Percentiles rank a stretch among this genome's conserved stretches.
These are phyloP conservation scores for Dichomitus squalens DNA, from an alignment of 1,284 basidiomycete species.

Conservation along the genomic window DNA sequence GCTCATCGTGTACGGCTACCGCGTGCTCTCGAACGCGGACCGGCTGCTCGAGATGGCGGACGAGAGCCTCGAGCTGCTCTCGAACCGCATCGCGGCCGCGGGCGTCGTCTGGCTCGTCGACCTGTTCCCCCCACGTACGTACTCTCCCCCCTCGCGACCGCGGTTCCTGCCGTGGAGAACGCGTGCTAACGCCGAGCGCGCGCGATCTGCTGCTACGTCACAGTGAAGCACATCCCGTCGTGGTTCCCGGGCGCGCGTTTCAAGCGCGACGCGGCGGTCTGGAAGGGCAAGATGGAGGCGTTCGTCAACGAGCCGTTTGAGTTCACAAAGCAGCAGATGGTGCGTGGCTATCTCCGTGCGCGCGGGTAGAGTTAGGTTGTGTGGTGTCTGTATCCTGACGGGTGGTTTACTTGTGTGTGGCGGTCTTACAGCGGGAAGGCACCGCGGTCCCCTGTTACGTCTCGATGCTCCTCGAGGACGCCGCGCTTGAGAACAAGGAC, in stretches of 20 bases:
- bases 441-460: constrained; percentile 60
- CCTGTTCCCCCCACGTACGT: constrained; percentile 46
- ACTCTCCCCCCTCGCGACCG: background rate
- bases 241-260: constrained; percentile 40
- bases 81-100: constrained; percentile 58
- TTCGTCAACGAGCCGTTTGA: constrained; percentile 68
- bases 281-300: constrained; percentile 68
- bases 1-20: constrained; percentile 66
- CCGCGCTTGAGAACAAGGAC: constrained; percentile 26
- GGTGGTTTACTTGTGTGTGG: background rate
- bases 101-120: constrained; percentile 74
- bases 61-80: constrained; percentile 59
- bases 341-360: constrained; percentile 31
- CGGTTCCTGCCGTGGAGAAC: no score
- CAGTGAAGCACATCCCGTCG: constrained; percentile 34
- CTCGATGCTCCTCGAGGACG: constrained; percentile 56
- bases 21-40: constrained; percentile 54
- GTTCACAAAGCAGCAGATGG: constrained; percentile 58
- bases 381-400: background rate
- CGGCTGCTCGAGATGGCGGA: constrained; percentile 59
- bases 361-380: background rate
- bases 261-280: constrained; percentile 52
- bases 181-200: background rate
- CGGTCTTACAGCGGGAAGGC: constrained; percentile 47
- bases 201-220: background rate